Evolutionary conservation across 2,329 filamentous ascomycete species (phyloP).

Genomic region (Chlorencoelia australis): DNA sequence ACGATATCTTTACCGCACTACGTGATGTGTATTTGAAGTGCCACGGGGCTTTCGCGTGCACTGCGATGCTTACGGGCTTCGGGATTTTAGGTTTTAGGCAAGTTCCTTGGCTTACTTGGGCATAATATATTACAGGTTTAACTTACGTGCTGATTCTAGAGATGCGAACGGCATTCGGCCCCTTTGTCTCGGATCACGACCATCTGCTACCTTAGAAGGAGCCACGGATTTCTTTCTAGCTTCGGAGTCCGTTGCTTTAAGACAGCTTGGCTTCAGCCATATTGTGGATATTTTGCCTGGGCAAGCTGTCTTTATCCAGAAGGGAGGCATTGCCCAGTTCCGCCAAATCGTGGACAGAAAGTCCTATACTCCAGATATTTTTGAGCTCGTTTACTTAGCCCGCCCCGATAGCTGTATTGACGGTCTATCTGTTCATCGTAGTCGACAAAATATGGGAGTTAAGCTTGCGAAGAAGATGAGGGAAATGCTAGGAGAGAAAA

Average conservation of each 20-base stretch:
- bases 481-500: constrained; percentile 55
- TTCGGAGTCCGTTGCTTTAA: constrained; percentile 76
- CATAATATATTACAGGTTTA: no score
- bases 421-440: constrained; percentile 77
- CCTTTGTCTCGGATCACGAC: constrained; percentile 65
- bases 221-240: constrained; percentile 83
- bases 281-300: constrained; percentile 73
- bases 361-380: constrained; percentile 74
- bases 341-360: constrained; percentile 59
- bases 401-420: constrained; percentile 76
- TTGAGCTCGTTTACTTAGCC: constrained; percentile 83
- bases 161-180: constrained; percentile 77
- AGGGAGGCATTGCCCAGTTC: constrained; percentile 65
- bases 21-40: constrained; percentile 63
- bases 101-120: no score
- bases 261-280: constrained; percentile 68
- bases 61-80: constrained; percentile 73
- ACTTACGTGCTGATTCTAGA: no score
- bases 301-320: constrained; percentile 76
- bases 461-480: constrained; percentile 67
- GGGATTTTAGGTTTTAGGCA: constrained; percentile 73
- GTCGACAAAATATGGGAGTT: constrained; percentile 77
- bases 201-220: constrained; percentile 49
- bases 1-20: constrained; percentile 66
- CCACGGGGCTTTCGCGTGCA: constrained; percentile 69